Evolutionary conservation across 2,329 filamentous ascomycete species (phyloP), one percentile per base, ranked within the genome.

Genomic region (Aspergillus ruber): DNA sequence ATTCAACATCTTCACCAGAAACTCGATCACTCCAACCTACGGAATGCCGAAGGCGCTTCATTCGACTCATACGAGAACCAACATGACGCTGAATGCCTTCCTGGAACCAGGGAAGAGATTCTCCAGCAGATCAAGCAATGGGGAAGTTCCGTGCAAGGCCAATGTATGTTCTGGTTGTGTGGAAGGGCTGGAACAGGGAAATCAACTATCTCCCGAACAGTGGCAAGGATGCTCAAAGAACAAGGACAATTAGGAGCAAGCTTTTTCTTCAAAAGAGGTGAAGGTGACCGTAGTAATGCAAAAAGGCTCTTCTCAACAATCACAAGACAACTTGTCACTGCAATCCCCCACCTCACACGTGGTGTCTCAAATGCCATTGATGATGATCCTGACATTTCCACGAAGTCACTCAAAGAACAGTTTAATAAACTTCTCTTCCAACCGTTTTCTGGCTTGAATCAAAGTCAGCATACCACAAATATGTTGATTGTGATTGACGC

Each of bases 401-500:
- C 8, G 5, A 42, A 20, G 7, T 42, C 40, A 15, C 21, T 42
- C 10, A 12, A 5, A 8, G 40, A 42, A 13, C 40, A 42, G 5
- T 42, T 42, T 5, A 25, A 42, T 12, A 23, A 9, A 12, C 18
- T 42, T 25, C 40, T 42, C 7, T 4, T 25, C 2, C 18, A 42
- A 12, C 40, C 40, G 0, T 3, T 42, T 2, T 39, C 15, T 5
- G 3, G 4, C 15, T 10, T 38, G 12, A 38, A 7, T n/a, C 12
- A 10, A 4, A 38, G 35, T 7, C n/a, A 18, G 17, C 13, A 36
- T 17, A 5, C 7, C 10, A 6, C 5, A 39, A 18, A 18, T 1
- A 13, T 18, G 10, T 21, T 49, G 3, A 21, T 55, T 2, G 44
- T 58, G 9, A 53, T 58, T 15, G 58, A 60, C 50, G 52, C 55